Evolutionary conservation across 78 protist species (phyloP).

Genomic region (Dictyostelium discoideum): DNA sequence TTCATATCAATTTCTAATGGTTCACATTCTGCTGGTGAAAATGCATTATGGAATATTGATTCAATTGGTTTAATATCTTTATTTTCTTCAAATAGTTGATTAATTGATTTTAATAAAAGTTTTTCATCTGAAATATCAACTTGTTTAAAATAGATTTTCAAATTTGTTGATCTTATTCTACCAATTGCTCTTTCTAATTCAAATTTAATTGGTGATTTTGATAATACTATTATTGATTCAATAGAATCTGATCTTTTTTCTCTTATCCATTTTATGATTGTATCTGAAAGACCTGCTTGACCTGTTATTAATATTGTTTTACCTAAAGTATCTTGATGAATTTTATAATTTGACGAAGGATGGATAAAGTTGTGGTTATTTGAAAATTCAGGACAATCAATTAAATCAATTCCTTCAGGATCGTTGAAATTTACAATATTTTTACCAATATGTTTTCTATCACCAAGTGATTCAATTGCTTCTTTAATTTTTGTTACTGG

Average conservation of each 20-base stretch:
- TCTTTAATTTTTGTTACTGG: background rate
- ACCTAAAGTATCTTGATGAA: background rate
- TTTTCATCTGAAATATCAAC: slow-evolving; percentile 1
- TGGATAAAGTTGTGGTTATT: background rate
- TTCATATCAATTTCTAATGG: background rate
- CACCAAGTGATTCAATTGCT: background rate
- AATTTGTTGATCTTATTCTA: background rate
- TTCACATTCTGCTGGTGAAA: slow-evolving; percentile 11
- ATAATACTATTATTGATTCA: background rate
- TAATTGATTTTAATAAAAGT: background rate
- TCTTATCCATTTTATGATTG: background rate
- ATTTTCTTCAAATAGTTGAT: background rate
- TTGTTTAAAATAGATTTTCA: background rate
- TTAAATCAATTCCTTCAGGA: background rate
- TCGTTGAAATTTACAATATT: background rate
- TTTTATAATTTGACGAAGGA: background rate
- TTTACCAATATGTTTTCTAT: slow-evolving; percentile 37
- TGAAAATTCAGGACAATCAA: background rate
- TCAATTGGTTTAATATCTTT: background rate
- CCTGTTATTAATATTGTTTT: background rate
- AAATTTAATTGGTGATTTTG: slow-evolving; percentile 19
- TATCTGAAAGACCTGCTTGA: background rate
- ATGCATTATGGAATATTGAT: slow-evolving; percentile 53
- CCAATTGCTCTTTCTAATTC: background rate
- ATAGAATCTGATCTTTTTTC: background rate